These are phyloP conservation scores for Coemansia sp. DNA, from an alignment of 192 early-diverging fungal genomes.

Conservation along the genomic window DNA sequence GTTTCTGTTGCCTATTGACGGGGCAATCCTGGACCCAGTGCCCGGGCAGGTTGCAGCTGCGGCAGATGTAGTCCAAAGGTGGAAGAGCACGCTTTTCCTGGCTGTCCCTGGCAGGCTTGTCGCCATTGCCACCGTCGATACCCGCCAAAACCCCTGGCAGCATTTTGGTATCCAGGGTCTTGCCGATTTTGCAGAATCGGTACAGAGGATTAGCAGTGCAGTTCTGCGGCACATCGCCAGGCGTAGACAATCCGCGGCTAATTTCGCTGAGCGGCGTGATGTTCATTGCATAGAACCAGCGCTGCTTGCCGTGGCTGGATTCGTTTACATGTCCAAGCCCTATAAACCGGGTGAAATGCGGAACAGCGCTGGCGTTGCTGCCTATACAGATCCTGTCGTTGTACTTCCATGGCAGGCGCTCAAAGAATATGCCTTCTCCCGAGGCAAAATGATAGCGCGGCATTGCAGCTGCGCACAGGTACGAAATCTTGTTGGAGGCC, in stretches of 20 bases:
- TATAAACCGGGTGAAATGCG: constrained; percentile 74
- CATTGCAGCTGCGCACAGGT: constrained; percentile 51
- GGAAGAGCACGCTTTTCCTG: constrained; percentile 20
- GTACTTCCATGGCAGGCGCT: constrained; percentile 77
- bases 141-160: constrained; percentile 18
- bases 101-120: constrained; percentile 16
- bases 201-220: constrained; percentile 59
- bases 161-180: constrained; percentile 18
- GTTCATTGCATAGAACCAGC: constrained; percentile 95
- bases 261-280: constrained; percentile 61
- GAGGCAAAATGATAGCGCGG: constrained; percentile 90
- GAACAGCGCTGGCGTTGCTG: constrained; percentile 3
- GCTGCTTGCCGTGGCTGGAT: constrained; percentile 58
- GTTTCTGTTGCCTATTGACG: constrained; percentile 40
- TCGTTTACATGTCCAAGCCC: constrained; percentile 70
- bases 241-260: constrained; percentile 24
- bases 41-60: constrained; percentile 61
- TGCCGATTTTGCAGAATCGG: constrained; percentile 18
- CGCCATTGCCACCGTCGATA: constrained; percentile 55
- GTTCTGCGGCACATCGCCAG: constrained; percentile 46
- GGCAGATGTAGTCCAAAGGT: constrained; percentile 61
- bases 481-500: constrained; percentile 44
- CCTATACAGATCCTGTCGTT: constrained; percentile 30
- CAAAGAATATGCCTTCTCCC: constrained; percentile 67
- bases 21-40: constrained; percentile 69